Base-by-base conservation (phyloP, 345 rosid species). In the Hevea brasiliensis region DNA sequence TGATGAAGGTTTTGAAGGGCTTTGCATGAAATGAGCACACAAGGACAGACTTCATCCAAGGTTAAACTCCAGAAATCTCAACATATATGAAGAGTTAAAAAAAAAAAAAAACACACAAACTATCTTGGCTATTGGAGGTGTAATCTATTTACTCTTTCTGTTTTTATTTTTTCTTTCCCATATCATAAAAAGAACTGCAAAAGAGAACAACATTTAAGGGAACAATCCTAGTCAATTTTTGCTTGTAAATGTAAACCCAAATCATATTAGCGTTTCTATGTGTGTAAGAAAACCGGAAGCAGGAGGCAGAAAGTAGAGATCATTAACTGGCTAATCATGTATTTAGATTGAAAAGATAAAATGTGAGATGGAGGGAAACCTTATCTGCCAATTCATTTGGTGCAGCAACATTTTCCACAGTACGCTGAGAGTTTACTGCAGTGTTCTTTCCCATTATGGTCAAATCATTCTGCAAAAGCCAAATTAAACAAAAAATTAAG, bases 401-500 rank as follows among this genome's bases (percentile, higher is more conserved):
- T 55, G 67, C 64, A 32, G 40, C 47, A 53, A 63, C 68, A 66
- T 79, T 81, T 68, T 82, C 80, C 44, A 67, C 74, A 32, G 60
- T 50, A 35, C 53, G 74, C 70, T 61, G 58, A 76, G 82, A 76
- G 47, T 67, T 80, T 24, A 71, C 77, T 17, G 73, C 41, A 21
- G 50, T 47, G 62, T 70, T 70, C 75, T 80, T 83, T 32, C 77
- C 82, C 56, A 32, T 44, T 10, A 40, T 75, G 60, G 21, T 80
- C 74, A 61, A 58, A 67, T 74, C 77, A 17, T 24, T 65, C 91
- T 88, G 80, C 53, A 69, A 68, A 80, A 73, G 24, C 20, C 6
- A 77, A 62, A 21, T 10, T 65, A 55, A 50, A 47, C 37, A 32
- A 32, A 32, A n/a, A 2, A 32, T 32, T 32, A 24, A 64, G 40